Conservation (phyloP, 108 stramenopile genomes). For the Nannochloropsis gaditana region DNA sequence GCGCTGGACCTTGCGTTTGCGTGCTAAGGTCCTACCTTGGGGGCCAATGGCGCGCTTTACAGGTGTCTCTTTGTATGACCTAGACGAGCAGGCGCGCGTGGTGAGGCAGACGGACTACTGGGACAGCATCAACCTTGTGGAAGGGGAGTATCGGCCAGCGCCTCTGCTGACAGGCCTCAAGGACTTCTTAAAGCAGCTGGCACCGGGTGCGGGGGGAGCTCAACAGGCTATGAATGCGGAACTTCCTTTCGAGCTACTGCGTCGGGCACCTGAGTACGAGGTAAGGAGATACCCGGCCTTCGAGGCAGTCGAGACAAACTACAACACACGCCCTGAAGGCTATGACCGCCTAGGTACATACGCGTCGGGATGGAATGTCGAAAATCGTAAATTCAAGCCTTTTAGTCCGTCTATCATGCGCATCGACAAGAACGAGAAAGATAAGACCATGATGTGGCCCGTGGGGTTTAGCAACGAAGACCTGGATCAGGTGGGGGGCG, state of each 20-base stretch:
- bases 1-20: conserved; percentile 81
- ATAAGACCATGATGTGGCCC: conserved; percentile 78
- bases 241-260: conserved; percentile 69
- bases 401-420: conserved; percentile 70
- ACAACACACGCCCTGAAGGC: conserved; percentile 69
- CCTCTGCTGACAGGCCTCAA: conserved; percentile 35
- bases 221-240: conserved; percentile 50
- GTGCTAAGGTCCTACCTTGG: conserved; percentile 77
- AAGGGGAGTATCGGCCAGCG: conserved; percentile 58
- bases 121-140: conserved; percentile 79
- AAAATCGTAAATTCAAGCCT: conserved; percentile 59
- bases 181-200: conserved; percentile 70
- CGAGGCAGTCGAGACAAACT: conserved; percentile 59
- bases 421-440: conserved; percentile 59
- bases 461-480: conserved; percentile 57
- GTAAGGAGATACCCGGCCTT: conserved; percentile 67
- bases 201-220: conserved; percentile 55
- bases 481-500: conserved; percentile 56
- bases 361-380: conserved; percentile 35
- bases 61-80: conserved; percentile 81
- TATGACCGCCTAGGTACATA: conserved; percentile 68
- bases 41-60: conserved; percentile 79
- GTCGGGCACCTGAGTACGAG: conserved; percentile 72
- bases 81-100: conserved; percentile 44
- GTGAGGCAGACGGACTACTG: conserved; percentile 76